Base-by-base conservation (phyloP, 2,329 filamentous ascomycete species). In the Cyphellophora europaea region DNA sequence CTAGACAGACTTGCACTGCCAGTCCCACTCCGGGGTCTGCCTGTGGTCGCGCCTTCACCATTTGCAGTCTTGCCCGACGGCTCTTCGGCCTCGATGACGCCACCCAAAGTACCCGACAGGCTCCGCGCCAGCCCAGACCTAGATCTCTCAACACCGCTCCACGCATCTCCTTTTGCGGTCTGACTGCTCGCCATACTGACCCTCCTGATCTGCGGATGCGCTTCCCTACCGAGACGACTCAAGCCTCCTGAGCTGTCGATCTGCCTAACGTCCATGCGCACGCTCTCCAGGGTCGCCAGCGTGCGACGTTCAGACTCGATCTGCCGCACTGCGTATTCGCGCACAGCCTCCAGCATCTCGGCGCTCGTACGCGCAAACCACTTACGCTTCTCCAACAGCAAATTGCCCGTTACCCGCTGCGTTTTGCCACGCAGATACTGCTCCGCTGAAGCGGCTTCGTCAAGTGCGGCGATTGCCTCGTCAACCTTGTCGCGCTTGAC, bases 121-220 rank as follows among this genome's bases (percentile, higher is more conserved):
- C 79, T 88, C 49, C 87, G 73, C 52, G 74, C 81, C 37, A 86
- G 62, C n/a, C 78, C 79, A 49, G 93, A 85, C 18, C 79, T 77
- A 36, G 84, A 74, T 42, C 91, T 74, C 21, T 88, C 85, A 17
- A 95, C 87, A 38, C 91, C 91, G 51, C 86, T 94, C 91, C 91
- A 98, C 11, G 91, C 82, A 58, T 98, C 91, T n/a, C 91, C 91
- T 64, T 93, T 93, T 32, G 91, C 89, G 0, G 91, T 91, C 61
- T 98, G 91, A 51, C 83, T 91, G 30, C 84, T 83, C 11, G 84
- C 83, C 47, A 95, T 62, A 58, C 77, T 89, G 16, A 79, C 63
- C 42, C 89, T 77, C 36, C 91, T 76, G 18, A 65, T 62, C 4
- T 78, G 64, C 2, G 91, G 89, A 56, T 94, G 86, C 11, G 82